Conservation (phyloP, 495 filamentous ascomycete genomes). For the Podospora pseudopauciseta region DNA sequence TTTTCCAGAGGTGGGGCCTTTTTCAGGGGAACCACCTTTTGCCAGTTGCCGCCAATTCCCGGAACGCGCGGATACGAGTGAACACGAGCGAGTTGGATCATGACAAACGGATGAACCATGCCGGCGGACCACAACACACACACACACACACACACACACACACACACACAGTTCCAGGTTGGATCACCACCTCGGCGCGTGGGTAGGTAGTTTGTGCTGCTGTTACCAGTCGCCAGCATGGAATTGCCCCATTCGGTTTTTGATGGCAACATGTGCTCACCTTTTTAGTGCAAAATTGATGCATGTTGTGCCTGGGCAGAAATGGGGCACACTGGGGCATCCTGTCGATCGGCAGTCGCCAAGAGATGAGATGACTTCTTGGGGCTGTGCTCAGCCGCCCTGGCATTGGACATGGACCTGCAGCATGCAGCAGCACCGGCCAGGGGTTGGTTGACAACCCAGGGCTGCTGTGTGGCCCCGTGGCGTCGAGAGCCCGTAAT, state of each 20-base stretch:
- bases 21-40: background rate
- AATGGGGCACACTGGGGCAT: background rate
- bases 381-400: constrained; percentile 16
- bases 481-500: constrained; percentile 5
- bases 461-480: constrained; percentile 4
- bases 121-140: no score
- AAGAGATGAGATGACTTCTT: constrained; percentile 9
- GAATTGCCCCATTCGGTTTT: no score
- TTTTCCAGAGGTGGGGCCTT: background rate
- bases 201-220: no score
- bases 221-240: no score
- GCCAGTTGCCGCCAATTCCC: background rate
- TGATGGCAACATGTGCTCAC: background rate
- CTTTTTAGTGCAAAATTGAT: constrained; percentile 6
- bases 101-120: no score
- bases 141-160: no score
- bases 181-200: no score
- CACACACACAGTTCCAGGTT: background rate
- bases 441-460: background rate
- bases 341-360: constrained; percentile 5
- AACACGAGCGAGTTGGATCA: no score
- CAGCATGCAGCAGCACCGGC: background rate
- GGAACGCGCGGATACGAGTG: background rate
- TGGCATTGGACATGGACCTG: constrained; percentile 1
- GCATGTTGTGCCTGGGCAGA: constrained; percentile 9